Evolutionary conservation across 2,329 filamentous ascomycete species (phyloP).

Genomic region (Magnaporthales sp.): DNA sequence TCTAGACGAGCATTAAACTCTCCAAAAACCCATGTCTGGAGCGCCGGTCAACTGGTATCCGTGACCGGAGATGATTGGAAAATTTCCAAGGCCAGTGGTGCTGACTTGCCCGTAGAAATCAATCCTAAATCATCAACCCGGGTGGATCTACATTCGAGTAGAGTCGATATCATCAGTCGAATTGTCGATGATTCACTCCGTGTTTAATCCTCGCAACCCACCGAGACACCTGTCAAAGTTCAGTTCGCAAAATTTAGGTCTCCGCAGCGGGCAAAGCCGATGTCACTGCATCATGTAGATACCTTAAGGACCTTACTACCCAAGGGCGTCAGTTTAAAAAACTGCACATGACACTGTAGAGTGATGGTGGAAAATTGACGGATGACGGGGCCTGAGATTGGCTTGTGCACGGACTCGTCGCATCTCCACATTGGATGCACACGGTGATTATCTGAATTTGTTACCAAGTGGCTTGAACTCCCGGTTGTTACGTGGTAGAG

Average conservation of each 20-base stretch:
- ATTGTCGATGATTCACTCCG: not conserved
- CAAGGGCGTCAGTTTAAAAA: too few species aligned
- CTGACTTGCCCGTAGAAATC: not conserved
- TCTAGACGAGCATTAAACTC: not conserved
- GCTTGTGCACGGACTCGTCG: not conserved
- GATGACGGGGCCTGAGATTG: not conserved
- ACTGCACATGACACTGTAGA: not conserved
- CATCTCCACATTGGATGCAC: not conserved
- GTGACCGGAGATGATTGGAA: not conserved
- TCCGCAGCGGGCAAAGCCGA: not conserved
- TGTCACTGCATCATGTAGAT: not conserved
- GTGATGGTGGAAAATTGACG: not conserved
- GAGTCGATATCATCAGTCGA: not conserved
- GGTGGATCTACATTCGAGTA: not conserved
- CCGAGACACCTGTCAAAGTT: not conserved
- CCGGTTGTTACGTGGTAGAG: not conserved
- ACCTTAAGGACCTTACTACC: not conserved
- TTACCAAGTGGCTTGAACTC: not conserved
- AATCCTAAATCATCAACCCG: not conserved
- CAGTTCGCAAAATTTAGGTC: not conserved
- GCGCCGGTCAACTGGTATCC: not conserved
- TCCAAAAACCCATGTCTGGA: not conserved
- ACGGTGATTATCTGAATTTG: not conserved
- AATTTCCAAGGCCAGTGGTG: not conserved
- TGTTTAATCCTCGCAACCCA: not conserved